Base-by-base conservation (phyloP, 352 stramenopile species). In the Halophytophthora batemanensis region DNA sequence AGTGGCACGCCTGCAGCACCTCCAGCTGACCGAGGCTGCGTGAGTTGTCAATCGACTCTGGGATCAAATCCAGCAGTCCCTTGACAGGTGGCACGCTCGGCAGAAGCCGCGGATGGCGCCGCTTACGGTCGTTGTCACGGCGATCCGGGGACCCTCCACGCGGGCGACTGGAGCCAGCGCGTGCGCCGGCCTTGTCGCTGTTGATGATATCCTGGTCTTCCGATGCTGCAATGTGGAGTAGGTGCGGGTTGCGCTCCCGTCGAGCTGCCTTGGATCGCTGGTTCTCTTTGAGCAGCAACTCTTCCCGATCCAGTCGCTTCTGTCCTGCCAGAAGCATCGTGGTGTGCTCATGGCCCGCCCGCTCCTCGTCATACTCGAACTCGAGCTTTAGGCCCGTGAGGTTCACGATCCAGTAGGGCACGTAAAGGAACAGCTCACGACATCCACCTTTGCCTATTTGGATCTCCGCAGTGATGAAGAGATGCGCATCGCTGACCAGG, bases 331-430 rank as follows among this genome's bases (percentile, higher is more conserved):
- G 56, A 13, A 90, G 48, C 38, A 74, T 74, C 7, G 74, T 90
- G 15, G 62, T 53, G 48, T 95, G 82, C 40, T 93, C 85, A 25
- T 74, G 61, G 6, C 67, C 71, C 28, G 80, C 80, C 45, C 69
- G 68, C n/a, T 89, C 81, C 50, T 88, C 69, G 29, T 93, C 85
- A 39, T 84, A 87, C 64, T 90, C 77, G 52, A 86, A 93, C 44
- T 95, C 85, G 12, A 95, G 66, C 59, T 90, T 82, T 8, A 95
- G 56, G 0, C 81, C 81, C 12, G 82, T 93, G 43, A 93, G 59
- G 48, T 95, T 95, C 21, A 95, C 79, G 44, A 95, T 90, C 85
- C 85, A 95, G 59, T 93, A 95, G 13, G 85, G 85, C 11, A 93
- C 81, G 48, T 84, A 93, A n/a, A 95, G 54, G 14, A 87, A 81